Evolutionary conservation across 2,329 filamentous ascomycete genomes (phyloP).

Genomic region (Colletotrichum caudatum): DNA sequence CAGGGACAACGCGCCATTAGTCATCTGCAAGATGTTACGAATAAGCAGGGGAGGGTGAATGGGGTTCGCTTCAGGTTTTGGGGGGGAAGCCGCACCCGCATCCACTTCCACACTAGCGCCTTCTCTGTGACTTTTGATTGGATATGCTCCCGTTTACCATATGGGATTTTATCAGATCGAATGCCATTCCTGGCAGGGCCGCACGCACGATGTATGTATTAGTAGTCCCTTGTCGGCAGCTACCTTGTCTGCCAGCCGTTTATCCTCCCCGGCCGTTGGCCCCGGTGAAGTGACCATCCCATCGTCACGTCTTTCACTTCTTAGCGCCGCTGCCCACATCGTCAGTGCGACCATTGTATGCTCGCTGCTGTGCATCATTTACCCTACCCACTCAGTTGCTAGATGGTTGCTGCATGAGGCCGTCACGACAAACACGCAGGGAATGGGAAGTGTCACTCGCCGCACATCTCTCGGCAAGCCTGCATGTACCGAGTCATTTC

Average conservation of each 20-base stretch:
- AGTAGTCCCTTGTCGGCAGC: slow-evolving; percentile 25
- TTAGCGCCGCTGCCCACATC: neutral
- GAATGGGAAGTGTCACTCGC: neutral
- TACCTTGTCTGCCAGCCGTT: slow-evolving; percentile 2
- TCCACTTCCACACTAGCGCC: slow-evolving; percentile 30
- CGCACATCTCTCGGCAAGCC: slow-evolving; percentile 2
- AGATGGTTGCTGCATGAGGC: neutral
- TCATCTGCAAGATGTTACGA: slow-evolving; percentile 29
- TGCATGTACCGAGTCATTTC: slow-evolving; percentile 13
- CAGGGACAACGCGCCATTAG: slow-evolving; percentile 41
- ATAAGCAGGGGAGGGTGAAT: slow-evolving; percentile 17
- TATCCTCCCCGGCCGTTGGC: slow-evolving; percentile 9
- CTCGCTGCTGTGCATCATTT: neutral
- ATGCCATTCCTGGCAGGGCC: slow-evolving; percentile 30
- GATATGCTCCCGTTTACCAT: neutral
- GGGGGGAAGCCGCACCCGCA: slow-evolving; percentile 38
- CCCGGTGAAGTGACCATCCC: slow-evolving; percentile 21
- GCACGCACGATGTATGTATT: too few relatives aligned
- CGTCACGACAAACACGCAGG: slow-evolving; percentile 6
- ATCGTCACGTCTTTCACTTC: neutral
- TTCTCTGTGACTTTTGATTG: slow-evolving; percentile 24
- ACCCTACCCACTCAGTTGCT: neutral
- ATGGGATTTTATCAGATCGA: slow-evolving; percentile 31
- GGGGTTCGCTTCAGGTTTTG: slow-evolving; percentile 28
- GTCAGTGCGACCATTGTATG: slow-evolving; percentile 1